Evolutionary conservation across 2,329 filamentous ascomycete species (phyloP), one percentile per base, ranked within the genome.

Genomic region (Penicillium psychrosexuale): DNA sequence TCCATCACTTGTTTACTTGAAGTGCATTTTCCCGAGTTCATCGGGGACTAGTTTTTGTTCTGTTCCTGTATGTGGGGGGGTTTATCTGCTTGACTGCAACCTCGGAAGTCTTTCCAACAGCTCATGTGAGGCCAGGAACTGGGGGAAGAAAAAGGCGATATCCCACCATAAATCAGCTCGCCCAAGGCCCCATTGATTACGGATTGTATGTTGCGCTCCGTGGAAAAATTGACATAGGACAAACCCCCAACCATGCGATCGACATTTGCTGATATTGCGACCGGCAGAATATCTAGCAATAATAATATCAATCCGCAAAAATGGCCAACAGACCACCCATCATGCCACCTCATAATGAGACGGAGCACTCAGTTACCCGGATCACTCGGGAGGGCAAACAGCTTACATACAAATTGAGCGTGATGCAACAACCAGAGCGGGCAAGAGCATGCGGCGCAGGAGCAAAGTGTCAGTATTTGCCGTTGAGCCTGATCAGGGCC

Each of bases 401-500:
- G 60, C 82, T 97, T 63, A 90, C 85, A 69, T 97, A 97, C 74
- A 81, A 83, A 61, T 79, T 97, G 73, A 85, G 84, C 56, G 91
- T 97, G 53, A 86, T 97, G 66, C 94, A 99, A 76, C 91, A 97
- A 72, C 94, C 94, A 19, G 89, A 96, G 77, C 89, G 92, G 67
- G 93, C 94, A 47, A 84, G 94, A 79, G 94, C 94, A 52, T 99
- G 94, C 73, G 94, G 94, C 68, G 92, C 91, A 52, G 94, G 94
- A 57, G 91, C 91, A 51, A 97, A 97, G 78, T 96, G 91, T 96
- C 81, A 75, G 87, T 55, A 28, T 19, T 31, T 33, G 27, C 8
- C 27, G 24, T 51, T 46, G 28, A 28, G 7, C 19, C 15, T 24
- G 22, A 22, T n/a, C 42, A 34, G 17, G 37, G 47, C n/a, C 17